Evolutionary conservation across 2,329 filamentous ascomycete species (phyloP), one percentile per base, ranked within the genome.

Genomic region (Dryadomyces sulphureus): DNA sequence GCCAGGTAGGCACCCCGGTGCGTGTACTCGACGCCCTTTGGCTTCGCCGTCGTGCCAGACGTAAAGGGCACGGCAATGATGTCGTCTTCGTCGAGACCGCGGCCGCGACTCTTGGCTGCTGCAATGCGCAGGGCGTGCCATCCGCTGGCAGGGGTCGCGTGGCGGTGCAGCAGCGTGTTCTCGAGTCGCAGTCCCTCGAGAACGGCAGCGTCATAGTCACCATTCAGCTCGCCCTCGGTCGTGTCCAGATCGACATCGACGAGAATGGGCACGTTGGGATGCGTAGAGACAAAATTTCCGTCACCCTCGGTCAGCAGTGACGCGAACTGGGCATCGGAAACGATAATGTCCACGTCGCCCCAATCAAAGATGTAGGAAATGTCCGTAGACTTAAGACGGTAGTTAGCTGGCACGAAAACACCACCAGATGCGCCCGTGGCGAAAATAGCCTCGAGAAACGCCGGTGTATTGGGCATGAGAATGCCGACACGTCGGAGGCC

Each of bases 21-120:
- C 1, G 87, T 95, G 58, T 84, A 95, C 46, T 94, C 79, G 3
- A 95, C 90, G 5, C 92, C 92, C 62, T 98, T 96, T 2, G 92
- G 92, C 25, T 75, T 72, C 1, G 89, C 88, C 0, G 92, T 96
- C 1, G 92, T 96, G 4, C 90, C 90, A 24, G 84, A 92, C 0
- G 92, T 98, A 61, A 96, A 96, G 1, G 90, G 86, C 46, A 98
- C 77, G 3, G 89, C 87, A 50, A 96, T 73, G 54, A 86, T 73
- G 49, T 78, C 79, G 53, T 94, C 82, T 60, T 98, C 92, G 55
- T 87, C 73, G 1, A 70, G 66, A 3, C 38, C 41, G 41, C 41
- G 20, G 12, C 43, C 47, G 9, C 47, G 50, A 17, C 22, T 42
- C 5, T 43, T 2, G 2, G 46, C 49, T 22, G 49, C 50, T 20